A percentile compares a stretch with the other conserved stretches of the same genome.
Evolutionary conservation across 768 basidiomycete species (phyloP).

Genomic region (Amanita jacksonii): DNA sequence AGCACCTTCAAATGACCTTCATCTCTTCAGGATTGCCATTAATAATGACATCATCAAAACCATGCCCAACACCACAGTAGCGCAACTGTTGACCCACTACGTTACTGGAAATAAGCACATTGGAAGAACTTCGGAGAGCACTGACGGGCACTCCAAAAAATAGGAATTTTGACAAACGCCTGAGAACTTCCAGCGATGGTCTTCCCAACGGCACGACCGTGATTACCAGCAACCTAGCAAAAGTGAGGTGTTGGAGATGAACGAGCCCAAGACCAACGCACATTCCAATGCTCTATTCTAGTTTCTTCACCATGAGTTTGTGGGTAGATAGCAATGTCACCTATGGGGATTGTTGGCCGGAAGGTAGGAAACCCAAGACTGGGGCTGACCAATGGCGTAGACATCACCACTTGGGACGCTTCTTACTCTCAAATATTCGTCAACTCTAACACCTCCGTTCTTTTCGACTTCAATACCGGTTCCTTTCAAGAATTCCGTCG

Average conservation of each 20-base stretch:
- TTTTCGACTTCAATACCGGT: constrained; percentile 62
- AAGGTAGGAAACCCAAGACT: not conserved
- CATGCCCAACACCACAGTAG: constrained; percentile 67
- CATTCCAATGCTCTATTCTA: constrained; percentile 91
- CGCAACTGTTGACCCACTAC: constrained; percentile 79
- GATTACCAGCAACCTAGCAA: constrained; percentile 69
- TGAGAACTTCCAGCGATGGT: constrained; percentile 57
- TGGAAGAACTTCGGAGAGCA: constrained; percentile 11
- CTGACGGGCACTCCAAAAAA: constrained; percentile 89
- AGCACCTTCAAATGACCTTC: constrained; percentile 41
- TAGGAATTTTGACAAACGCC: constrained; percentile 70
- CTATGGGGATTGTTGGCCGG: constrained; percentile 19
- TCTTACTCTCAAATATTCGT: constrained; percentile 58
- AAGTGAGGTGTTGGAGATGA: not conserved
- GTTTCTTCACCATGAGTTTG: constrained; percentile 42
- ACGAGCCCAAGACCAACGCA: constrained; percentile 20
- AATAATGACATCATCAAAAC: constrained; percentile 70
- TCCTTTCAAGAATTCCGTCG: constrained; percentile 70
- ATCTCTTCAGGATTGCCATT: constrained; percentile 66
- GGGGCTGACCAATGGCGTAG: constrained; percentile 55
- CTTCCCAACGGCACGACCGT: constrained; percentile 75
- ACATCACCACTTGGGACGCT: constrained; percentile 38
- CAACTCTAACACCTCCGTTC: constrained; percentile 70
- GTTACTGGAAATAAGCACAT: constrained; percentile 1
- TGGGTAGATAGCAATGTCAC: constrained; percentile 78